phyloP scores from a whole-genome alignment of 768 basidiomycete species.

The Termitomyces sp. region DNA sequence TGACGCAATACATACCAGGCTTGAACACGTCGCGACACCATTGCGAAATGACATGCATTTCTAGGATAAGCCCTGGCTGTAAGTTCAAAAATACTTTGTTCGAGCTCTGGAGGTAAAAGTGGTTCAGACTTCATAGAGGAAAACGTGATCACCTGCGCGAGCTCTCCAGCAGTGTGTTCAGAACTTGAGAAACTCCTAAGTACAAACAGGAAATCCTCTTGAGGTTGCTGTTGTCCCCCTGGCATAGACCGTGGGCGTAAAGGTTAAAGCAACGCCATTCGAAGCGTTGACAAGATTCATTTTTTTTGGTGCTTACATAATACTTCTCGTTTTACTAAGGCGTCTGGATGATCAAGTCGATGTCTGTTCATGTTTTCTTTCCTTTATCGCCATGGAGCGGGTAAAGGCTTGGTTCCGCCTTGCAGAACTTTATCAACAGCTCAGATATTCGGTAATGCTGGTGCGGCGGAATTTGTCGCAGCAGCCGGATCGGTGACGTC shows the following conservation, averaged over 20 bases:
- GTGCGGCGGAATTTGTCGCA: constrained; percentile 31
- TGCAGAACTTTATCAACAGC: constrained; percentile 8
- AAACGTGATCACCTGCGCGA: neutral
- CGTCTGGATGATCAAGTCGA: neutral
- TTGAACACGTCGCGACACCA: constrained; percentile 18
- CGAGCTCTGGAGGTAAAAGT: constrained; percentile 18
- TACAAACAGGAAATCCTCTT: neutral
- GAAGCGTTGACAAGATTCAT: neutral
- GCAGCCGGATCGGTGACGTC: constrained; percentile 29
- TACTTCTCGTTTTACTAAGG: neutral
- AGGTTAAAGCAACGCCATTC: neutral
- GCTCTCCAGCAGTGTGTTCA: neutral
- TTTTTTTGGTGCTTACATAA: constrained; percentile 8
- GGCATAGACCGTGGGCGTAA: neutral
- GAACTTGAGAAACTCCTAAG: no score
- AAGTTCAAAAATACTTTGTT: constrained; percentile 20
- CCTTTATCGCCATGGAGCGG: constrained; percentile 3
- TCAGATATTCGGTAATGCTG: constrained; percentile 23
- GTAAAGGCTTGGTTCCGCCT: neutral
- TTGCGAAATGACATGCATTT: constrained; percentile 12
- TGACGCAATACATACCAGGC: constrained; percentile 13
- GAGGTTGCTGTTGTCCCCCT: neutral
- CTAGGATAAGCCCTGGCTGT: constrained; percentile 14
- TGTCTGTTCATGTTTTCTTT: constrained; percentile 6
- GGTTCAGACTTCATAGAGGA: neutral